These are phyloP conservation scores for Candida verbasci DNA, from an alignment of 805 yeast genomes.

Conservation along the genomic window DNA sequence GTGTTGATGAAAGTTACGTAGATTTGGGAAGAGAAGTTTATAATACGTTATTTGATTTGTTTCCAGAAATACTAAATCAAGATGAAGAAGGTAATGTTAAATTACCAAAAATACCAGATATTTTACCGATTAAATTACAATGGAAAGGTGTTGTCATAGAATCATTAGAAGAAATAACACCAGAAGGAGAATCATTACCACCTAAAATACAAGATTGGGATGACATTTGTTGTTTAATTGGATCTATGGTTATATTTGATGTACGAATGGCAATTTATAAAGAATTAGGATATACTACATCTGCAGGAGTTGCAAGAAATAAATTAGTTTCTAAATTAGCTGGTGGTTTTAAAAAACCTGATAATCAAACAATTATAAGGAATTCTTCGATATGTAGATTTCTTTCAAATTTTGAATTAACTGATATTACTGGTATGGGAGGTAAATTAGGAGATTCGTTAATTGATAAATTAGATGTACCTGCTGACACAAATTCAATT, in stretches of 20 bases:
- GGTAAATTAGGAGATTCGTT: conserved; percentile 77
- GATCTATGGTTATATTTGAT: conserved; percentile 52
- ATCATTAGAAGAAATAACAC: conserved; percentile 12
- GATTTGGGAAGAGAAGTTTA: conserved; percentile 73
- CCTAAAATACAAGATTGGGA: conserved; percentile 56
- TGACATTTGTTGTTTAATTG: conserved; percentile 66
- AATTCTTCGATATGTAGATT: conserved; percentile 47
- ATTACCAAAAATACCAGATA: conserved; percentile 44
- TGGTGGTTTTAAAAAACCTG: conserved; percentile 80
- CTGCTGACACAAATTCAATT: conserved; percentile 41
- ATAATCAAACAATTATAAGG: conserved; percentile 73
- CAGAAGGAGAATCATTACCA: neutral
- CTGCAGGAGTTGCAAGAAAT: conserved; percentile 79
- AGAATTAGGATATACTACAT: conserved; percentile 75
- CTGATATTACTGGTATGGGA: conserved; percentile 87
- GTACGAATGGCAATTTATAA: conserved; percentile 50
- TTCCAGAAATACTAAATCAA: conserved; percentile 40
- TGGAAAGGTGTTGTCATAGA: conserved; percentile 25
- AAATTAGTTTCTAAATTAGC: conserved; percentile 84
- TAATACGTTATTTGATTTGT: conserved; percentile 32
- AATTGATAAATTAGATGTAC: conserved; percentile 45
- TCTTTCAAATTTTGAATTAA: conserved; percentile 55
- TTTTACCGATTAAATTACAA: conserved; percentile 26
- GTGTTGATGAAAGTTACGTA: conserved; percentile 89
- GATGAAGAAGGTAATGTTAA: conserved; percentile 5